Percentiles rank a stretch among this genome's conserved stretches.
Evolutionary conservation across 1,139 yeast species (phyloP).

Genomic region (Diutina siamensis): DNA sequence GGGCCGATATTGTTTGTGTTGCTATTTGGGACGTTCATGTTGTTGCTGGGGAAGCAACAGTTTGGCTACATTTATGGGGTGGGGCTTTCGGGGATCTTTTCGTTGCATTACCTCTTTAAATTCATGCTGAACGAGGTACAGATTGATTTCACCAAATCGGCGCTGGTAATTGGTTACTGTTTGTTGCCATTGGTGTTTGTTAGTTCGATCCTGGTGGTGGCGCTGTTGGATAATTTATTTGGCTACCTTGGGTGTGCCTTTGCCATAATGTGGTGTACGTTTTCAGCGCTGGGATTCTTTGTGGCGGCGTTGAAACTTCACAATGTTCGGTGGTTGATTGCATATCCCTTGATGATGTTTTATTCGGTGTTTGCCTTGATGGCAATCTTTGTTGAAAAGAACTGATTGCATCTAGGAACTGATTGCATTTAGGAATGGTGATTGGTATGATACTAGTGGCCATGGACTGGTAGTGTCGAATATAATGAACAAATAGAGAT

Average conservation of each 20-base stretch:
- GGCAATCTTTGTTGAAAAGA: constrained; percentile 72
- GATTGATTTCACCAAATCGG: constrained; percentile 64
- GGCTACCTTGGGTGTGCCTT: constrained; percentile 65
- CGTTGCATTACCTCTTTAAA: constrained; percentile 75
- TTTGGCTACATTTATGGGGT: constrained; percentile 97
- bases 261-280: constrained; percentile 89
- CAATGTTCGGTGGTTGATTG: constrained; percentile 81
- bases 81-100: constrained; percentile 80
- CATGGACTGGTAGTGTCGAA: no score
- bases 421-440: not conserved
- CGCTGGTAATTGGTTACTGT: constrained; percentile 91
- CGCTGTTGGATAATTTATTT: constrained; percentile 55
- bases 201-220: constrained; percentile 62
- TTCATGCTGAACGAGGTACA: constrained; percentile 60
- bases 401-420: not conserved
- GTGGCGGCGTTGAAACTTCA: constrained; percentile 75
- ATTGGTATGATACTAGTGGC: no score
- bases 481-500: no score
- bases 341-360: constrained; percentile 87
- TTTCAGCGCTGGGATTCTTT: constrained; percentile 87
- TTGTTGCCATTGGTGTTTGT: constrained; percentile 78
- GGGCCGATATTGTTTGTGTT: constrained; percentile 90
- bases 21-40: constrained; percentile 72
- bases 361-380: constrained; percentile 91
- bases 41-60: constrained; percentile 85